Conservation (phyloP, 1,284 basidiomycete species). For the Ustilago shanxiensis region DNA sequence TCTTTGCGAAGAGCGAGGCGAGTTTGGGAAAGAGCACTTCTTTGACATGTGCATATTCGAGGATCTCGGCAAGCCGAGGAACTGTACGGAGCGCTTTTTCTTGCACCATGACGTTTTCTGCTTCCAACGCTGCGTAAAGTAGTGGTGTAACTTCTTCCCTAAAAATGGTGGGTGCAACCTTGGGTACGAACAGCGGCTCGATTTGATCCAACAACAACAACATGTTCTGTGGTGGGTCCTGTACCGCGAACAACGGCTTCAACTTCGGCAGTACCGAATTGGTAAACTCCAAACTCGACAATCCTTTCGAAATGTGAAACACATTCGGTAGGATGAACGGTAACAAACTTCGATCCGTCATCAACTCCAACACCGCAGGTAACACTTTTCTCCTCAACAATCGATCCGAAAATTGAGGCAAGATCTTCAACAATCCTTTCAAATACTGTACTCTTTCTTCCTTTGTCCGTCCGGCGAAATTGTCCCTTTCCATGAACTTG, state of each 20-base stretch:
- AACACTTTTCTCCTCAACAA: conserved; percentile 89
- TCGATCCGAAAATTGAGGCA: conserved; percentile 88
- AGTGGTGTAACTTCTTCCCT: conserved; percentile 92
- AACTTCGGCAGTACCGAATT: conserved; percentile 85
- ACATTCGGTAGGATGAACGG: conserved; percentile 98
- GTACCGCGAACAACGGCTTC: conserved; percentile 88
- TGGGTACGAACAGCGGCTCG: conserved; percentile 81
- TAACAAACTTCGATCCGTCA: conserved; percentile 72
- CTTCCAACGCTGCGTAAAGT: conserved; percentile 93
- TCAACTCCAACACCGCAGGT: conserved; percentile 77
- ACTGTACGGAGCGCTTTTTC: conserved; percentile 88
- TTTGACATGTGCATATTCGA: conserved; percentile 75
- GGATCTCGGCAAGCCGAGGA: conserved; percentile 88
- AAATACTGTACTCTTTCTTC: conserved; percentile 94
- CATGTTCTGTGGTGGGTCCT: conserved; percentile 92
- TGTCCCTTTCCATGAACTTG: conserved; percentile 94
- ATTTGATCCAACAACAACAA: conserved; percentile 81
- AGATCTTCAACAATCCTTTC: conserved; percentile 84
- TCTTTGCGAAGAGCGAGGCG: conserved; percentile 63
- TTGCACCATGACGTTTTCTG: conserved; percentile 82
- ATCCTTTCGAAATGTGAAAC: conserved; percentile 86
- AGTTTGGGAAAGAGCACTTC: conserved; percentile 67
- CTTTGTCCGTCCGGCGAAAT: conserved; percentile 90
- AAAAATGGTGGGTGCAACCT: conserved; percentile 88
- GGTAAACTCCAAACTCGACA: conserved; percentile 81